Base-by-base conservation (phyloP, 371 early-diverging fungal genomes). In the Mortierella sp. region DNA sequence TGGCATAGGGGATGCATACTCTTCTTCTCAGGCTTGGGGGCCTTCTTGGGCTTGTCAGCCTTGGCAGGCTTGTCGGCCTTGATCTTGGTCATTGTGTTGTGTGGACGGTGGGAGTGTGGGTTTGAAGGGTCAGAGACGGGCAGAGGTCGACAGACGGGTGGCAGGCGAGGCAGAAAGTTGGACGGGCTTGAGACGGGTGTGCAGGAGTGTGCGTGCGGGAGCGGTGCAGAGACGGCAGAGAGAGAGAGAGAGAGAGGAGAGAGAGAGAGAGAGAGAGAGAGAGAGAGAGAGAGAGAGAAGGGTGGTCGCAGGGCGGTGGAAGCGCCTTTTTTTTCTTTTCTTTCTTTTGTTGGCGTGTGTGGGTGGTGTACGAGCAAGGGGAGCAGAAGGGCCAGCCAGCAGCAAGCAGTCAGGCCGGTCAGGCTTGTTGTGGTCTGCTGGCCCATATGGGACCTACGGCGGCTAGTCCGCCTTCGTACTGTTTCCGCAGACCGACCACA, bases 11-110 rank as follows among this genome's bases (percentile, higher is more conserved):
- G 26, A 26, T 55, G 15, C 47, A 62, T 72, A 72, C 72, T 66
- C 60, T 62, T 72, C 72, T 72, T 72, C 56, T 37, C 37, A 9
- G 44, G 72, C 62, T 62, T 62, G 48, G 18, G 48, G 23, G 19
- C 53, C 53, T 65, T 65, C 72, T 72, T 72, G 66, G 57, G 43
- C 56, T 55, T 61, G 62, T 71, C 65, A 55, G 43, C 58, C 62
- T 61, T 66, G 21, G 16, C 51, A 43, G 56, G 62, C 66, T 37
- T 37, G 37, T 37, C 37, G 37, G 37, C 37, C 37, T 37, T 37
- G 37, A 53, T 26, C 53, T 66, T 66, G 66, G 72, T 57, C 66
- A 72, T 66, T 57, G 21, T 52, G 50, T 52, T 50, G 50, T 19
- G 57, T 67, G 55, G 50, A 60, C 58, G 37, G 37, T 37, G 37